Conservation (phyloP, 768 basidiomycete genomes). For the Tulasnella sp. region DNA sequence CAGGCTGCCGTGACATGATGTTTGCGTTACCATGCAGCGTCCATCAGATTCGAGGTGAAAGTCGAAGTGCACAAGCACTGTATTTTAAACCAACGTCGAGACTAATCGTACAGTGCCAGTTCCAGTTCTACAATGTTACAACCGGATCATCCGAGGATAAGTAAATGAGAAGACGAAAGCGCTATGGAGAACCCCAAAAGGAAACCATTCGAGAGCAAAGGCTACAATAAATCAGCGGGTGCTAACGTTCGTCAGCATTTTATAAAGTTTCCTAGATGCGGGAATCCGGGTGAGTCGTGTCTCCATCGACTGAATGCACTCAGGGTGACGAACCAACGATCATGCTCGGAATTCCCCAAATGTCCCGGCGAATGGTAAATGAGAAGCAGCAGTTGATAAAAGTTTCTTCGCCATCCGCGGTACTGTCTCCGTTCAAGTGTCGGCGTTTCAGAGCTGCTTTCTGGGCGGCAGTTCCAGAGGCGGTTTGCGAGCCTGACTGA, state of each 20-base stretch:
- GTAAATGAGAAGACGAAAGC: neutral
- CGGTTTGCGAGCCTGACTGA: neutral
- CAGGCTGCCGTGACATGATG: neutral
- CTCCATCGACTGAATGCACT: neutral
- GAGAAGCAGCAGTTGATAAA: constrained; percentile 86
- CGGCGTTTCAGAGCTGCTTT: constrained; percentile 11
- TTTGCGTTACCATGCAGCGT: neutral
- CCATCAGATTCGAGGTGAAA: neutral
- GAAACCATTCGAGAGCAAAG: neutral
- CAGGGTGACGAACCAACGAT: constrained; percentile 58
- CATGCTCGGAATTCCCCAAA: constrained; percentile 84
- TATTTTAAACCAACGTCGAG: neutral
- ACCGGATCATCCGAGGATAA: constrained; percentile 2
- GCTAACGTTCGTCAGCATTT: constrained; percentile 19
- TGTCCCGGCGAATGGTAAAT: constrained; percentile 81
- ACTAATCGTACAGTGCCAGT: neutral
- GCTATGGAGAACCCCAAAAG: constrained; percentile 1
- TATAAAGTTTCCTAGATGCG: constrained; percentile 20
- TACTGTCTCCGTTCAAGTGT: neutral
- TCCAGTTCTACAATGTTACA: neutral
- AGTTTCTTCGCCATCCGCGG: constrained; percentile 53
- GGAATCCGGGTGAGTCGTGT: neutral
- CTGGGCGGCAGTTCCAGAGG: constrained; percentile 26
- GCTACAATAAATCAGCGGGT: neutral
- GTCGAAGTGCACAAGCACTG: neutral